These are phyloP conservation scores for Kodamaea arcana DNA, from an alignment of 1,139 yeast genomes.

Conservation along the genomic window DNA sequence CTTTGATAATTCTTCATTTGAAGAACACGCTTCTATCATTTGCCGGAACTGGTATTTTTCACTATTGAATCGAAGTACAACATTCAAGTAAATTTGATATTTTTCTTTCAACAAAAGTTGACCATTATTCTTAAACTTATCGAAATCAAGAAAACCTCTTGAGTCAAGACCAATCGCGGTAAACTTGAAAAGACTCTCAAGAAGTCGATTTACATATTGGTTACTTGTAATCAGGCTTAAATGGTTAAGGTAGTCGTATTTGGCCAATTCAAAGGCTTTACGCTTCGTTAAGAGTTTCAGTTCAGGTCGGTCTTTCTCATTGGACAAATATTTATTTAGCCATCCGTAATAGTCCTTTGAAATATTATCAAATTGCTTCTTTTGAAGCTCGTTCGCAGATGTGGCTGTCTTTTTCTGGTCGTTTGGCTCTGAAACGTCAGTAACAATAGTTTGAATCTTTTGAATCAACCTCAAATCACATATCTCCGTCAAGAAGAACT, in stretches of 20 bases:
- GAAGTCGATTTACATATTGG: constrained; percentile 40
- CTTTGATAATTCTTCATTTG: constrained; percentile 40
- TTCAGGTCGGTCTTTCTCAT: constrained; percentile 60
- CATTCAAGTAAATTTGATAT: constrained; percentile 31
- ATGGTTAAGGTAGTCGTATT: constrained; percentile 68
- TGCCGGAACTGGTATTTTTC: constrained; percentile 43
- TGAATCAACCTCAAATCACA: constrained; percentile 27
- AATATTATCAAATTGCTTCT: constrained; percentile 64
- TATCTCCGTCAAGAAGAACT: constrained; percentile 28
- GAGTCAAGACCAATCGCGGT: constrained; percentile 16
- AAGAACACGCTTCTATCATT: constrained; percentile 38
- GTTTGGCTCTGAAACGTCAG: not conserved
- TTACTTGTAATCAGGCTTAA: constrained; percentile 57
- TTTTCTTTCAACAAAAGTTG: constrained; percentile 24
- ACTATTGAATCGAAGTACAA: constrained; percentile 37
- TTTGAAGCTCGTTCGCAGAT: constrained; percentile 14
- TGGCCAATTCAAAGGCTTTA: constrained; percentile 60
- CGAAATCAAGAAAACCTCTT: constrained; percentile 18
- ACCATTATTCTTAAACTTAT: constrained; percentile 17
- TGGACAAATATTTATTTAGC: constrained; percentile 64
- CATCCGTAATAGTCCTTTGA: constrained; percentile 73
- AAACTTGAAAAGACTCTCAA: constrained; percentile 39
- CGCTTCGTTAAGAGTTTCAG: constrained; percentile 58
- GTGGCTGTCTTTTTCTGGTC: constrained; percentile 2
- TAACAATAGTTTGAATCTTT: constrained; percentile 18